Evolutionary conservation across 768 basidiomycete species (phyloP), one percentile per base, ranked within the genome.

Genomic region (Tremella fuciformis): DNA sequence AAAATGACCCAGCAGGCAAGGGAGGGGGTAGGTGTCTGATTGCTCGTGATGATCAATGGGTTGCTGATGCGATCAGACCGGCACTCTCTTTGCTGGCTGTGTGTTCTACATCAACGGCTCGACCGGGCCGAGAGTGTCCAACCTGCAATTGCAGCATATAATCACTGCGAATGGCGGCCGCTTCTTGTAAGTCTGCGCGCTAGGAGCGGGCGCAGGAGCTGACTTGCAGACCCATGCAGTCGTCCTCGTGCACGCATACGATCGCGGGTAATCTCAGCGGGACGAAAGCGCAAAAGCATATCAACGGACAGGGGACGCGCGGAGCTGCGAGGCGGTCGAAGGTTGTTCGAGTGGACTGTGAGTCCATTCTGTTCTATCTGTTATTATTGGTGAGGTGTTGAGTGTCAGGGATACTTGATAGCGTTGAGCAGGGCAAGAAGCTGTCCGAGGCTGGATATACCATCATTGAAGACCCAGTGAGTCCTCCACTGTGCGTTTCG

Each of bases 101-200:
- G 49, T 69, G 25, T 62, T 74, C 22, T 74, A 74, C 39, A 63
- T 74, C 44, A 74, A 74, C 41, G 72, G 72, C 42, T 67, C 65
- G 8, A 66, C 67, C 2, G 72, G 72, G 34, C 67, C 69, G 7
- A 61, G 59, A 54, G 53, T 71, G 1, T 74, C 72, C 15, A 70
- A 74, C 58, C 59, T 74, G 6, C 72, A 74, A 52, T 25, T 69
- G 25, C 69, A 71, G 51, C 56, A 69, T 56, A 22, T 74, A 8
- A 74, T 74, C 38, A 67, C 67, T 2, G 19, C 53, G 8, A 71
- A 74, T 50, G 72, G 72, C 1, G 72, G 69, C 26, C 50, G 66
- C 18, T 66, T 69, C 50, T 48, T 56, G 71, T 72, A 26, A 51
- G 68, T 64, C 39, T 3, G 13, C 25, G 26, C 19, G 16, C 11